phyloP scores from a whole-genome alignment of 139 green algal genomes.

The Picochlorum sp. region DNA sequence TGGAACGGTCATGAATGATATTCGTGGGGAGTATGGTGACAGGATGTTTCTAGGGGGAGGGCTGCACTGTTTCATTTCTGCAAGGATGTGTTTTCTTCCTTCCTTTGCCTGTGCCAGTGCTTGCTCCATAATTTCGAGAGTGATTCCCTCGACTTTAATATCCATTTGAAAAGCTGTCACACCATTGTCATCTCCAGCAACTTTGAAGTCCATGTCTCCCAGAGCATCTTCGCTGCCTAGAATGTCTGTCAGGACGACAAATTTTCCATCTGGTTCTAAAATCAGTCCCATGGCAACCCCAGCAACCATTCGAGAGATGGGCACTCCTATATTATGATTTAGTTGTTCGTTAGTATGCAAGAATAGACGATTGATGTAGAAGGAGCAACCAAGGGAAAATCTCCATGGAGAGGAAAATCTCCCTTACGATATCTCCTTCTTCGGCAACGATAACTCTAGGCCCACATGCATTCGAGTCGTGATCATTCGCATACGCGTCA shows the following conservation, averaged over 20 bases:
- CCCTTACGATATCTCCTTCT: conserved; percentile 29
- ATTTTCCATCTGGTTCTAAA: conserved; percentile 55
- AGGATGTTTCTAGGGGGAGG: conserved; percentile 50
- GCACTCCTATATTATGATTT: conserved; percentile 64
- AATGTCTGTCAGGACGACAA: conserved; percentile 87
- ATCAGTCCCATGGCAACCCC: conserved; percentile 98
- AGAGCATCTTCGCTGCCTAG: conserved; percentile 86
- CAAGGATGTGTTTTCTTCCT: conserved; percentile 68
- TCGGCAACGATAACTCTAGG: conserved; percentile 14
- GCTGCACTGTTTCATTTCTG: conserved; percentile 62
- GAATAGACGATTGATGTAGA: conserved; percentile 5
- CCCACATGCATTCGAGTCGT: conserved; percentile 39
- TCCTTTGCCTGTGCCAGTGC: conserved; percentile 62
- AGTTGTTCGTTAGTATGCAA: not conserved
- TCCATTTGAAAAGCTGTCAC: conserved; percentile 98
- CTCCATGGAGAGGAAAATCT: not conserved
- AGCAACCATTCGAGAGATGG: conserved; percentile 70
- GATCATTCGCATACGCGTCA: conserved; percentile 16
- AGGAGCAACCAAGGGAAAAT: conserved; percentile 24
- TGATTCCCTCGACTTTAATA: conserved; percentile 90
- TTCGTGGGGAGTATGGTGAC: conserved; percentile 47
- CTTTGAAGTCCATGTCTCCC: conserved; percentile 99
- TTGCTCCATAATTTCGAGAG: conserved; percentile 76
- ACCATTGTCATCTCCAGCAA: conserved; percentile 49
- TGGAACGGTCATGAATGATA: conserved; percentile 40